These are phyloP conservation scores for Xylaria grammica DNA, from an alignment of 495 filamentous ascomycete genomes.

Conservation along the genomic window DNA sequence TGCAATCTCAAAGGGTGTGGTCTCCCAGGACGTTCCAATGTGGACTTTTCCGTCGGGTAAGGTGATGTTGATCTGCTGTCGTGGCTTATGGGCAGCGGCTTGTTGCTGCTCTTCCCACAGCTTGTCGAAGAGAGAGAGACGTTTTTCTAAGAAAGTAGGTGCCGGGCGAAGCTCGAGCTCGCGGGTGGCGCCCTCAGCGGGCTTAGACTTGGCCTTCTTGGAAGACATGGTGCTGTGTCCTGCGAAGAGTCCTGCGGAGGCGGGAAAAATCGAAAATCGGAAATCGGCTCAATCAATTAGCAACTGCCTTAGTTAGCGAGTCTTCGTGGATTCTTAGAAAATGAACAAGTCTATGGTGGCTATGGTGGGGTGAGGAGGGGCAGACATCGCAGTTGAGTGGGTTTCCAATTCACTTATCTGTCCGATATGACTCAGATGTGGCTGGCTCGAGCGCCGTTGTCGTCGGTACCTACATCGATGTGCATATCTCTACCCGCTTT, in stretches of 20 bases:
- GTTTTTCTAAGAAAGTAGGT: slow-evolving; percentile 80
- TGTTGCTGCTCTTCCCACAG: slow-evolving; percentile 82
- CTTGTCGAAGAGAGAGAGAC: slow-evolving; percentile 85
- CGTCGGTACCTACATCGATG: not conserved
- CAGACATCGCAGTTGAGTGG: not conserved
- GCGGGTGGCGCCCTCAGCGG: slow-evolving; percentile 39
- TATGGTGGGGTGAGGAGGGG: slow-evolving; percentile 19
- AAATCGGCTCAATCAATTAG: not conserved
- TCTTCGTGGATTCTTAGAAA: not conserved
- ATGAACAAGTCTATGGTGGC: slow-evolving; percentile 9
- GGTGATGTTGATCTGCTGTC: slow-evolving; percentile 69
- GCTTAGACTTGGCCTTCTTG: slow-evolving; percentile 53
- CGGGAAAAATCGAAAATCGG: too few relatives aligned
- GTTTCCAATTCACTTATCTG: slow-evolving; percentile 3
- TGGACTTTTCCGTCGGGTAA: slow-evolving; percentile 66
- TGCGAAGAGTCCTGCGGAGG: too few relatives aligned
- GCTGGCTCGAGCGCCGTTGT: slow-evolving; percentile 11
- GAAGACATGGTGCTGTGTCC: slow-evolving; percentile 14
- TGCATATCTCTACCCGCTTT: too few relatives aligned
- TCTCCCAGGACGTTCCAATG: slow-evolving; percentile 72
- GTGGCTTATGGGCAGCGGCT: slow-evolving; percentile 68
- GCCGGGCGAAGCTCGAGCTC: slow-evolving; percentile 66
- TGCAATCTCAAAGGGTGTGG: slow-evolving; percentile 69
- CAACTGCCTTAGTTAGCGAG: not conserved
- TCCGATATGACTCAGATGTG: slow-evolving; percentile 4